Percentiles rank a stretch among this genome's conserved stretches.
phyloP scores from a whole-genome alignment of 805 yeast species.

The Torulaspora gathmanii region DNA sequence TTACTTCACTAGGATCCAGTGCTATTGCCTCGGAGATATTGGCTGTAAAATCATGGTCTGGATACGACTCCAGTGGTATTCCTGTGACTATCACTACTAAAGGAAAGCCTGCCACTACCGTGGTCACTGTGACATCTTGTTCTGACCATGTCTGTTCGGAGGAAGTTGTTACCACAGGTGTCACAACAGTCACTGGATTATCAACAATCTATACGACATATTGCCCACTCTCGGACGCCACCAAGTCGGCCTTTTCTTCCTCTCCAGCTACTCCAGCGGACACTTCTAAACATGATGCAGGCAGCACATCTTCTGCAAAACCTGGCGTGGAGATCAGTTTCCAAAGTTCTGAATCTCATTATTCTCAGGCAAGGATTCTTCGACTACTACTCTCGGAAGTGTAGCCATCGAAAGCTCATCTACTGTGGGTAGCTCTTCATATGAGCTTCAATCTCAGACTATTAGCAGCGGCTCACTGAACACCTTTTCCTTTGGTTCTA shows the following conservation, averaged over 20 bases:
- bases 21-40: background rate
- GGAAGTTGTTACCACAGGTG: constrained; percentile 7
- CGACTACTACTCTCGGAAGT: background rate
- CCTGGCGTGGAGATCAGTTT: too few species aligned
- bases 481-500: background rate
- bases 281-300: background rate
- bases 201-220: constrained; percentile 5
- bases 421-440: background rate
- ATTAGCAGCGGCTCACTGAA: background rate
- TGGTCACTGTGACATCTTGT: constrained; percentile 9
- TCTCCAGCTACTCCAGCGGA: background rate
- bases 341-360: too few species aligned
- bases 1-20: background rate
- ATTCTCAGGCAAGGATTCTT: too few species aligned
- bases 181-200: constrained; percentile 6
- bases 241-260: background rate
- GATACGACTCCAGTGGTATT: background rate
- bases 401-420: background rate
- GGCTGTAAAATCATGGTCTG: background rate
- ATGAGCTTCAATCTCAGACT: background rate
- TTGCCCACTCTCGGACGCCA: constrained; percentile 1
- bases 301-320: background rate
- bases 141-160: constrained; percentile 10
- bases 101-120: constrained; percentile 5
- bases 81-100: background rate